A percentile compares a stretch with the other conserved stretches of the same genome.
phyloP scores from a whole-genome alignment of 495 filamentous ascomycete genomes.

The Aspergillus egyptiacus region DNA sequence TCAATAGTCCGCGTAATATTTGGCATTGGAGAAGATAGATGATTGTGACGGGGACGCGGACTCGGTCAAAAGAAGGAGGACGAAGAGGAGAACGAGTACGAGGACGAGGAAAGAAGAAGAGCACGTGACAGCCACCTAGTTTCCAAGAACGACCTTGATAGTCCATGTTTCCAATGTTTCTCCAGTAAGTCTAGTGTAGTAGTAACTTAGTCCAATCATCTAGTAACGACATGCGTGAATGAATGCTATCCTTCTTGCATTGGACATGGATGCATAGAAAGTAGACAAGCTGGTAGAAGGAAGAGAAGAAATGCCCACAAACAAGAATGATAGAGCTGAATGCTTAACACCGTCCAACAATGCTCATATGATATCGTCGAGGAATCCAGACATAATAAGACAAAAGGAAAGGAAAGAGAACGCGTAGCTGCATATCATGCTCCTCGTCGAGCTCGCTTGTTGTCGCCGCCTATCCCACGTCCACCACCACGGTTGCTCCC shows the following conservation, averaged over 20 bases:
- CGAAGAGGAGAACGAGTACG: background rate
- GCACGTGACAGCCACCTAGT: no score
- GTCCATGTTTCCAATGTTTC: no score
- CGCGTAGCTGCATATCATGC: constrained; percentile 16
- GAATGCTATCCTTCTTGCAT: no score
- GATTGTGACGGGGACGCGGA: no score
- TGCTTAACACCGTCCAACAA: constrained; percentile 19
- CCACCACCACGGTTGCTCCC: constrained; percentile 30
- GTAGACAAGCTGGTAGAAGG: constrained; percentile 1
- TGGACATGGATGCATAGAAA: background rate
- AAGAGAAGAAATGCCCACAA: background rate
- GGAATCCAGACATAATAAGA: constrained; percentile 10
- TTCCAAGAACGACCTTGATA: no score
- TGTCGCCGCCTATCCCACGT: constrained; percentile 35
- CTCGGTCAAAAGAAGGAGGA: no score
- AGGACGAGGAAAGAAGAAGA: background rate
- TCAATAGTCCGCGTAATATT: no score
- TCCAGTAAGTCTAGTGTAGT: no score
- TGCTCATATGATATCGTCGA: constrained; percentile 19
- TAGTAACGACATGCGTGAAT: background rate
- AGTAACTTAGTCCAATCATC: no score
- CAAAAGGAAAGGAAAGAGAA: constrained; percentile 3
- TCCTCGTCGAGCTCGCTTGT: constrained; percentile 42
- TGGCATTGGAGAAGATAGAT: no score
- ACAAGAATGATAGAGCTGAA: constrained; percentile 8